phyloP scores from a whole-genome alignment of 345 rosid species.

The Citrus reticulata region DNA sequence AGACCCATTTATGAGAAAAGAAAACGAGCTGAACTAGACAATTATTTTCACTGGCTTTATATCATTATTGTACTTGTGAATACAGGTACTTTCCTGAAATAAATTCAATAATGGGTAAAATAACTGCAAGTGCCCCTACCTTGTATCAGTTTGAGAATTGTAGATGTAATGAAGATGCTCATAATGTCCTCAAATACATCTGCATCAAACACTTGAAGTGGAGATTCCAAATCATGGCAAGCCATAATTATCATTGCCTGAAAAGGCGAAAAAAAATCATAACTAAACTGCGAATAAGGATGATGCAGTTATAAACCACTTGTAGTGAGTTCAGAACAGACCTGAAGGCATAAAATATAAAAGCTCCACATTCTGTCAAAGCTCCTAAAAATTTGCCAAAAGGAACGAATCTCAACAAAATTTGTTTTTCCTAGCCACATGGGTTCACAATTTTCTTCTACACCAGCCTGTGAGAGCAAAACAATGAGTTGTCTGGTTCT shows the following conservation, averaged over 20 bases:
- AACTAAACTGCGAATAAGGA: background rate
- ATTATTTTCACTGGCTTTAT: background rate
- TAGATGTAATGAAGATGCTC: conserved; percentile 91
- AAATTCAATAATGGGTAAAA: background rate
- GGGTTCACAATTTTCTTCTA: conserved; percentile 37
- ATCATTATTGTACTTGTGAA: background rate
- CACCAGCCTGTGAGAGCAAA: conserved; percentile 35
- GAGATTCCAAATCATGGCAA: conserved; percentile 89
- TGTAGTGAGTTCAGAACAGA: conserved; percentile 15
- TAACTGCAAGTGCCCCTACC: conserved; percentile 35
- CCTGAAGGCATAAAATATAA: conserved; percentile 93
- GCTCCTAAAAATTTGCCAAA: conserved; percentile 97
- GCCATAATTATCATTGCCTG: conserved; percentile 97
- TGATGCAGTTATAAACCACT: background rate
- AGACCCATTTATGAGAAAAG: background rate
- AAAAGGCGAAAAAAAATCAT: conserved; percentile 17
- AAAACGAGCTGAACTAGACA: background rate
- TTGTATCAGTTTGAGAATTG: conserved; percentile 68
- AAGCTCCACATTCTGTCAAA: conserved; percentile 97
- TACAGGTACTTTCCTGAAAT: background rate
- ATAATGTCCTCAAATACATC: conserved; percentile 75
- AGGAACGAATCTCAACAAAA: conserved; percentile 88
- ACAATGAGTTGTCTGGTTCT: background rate
- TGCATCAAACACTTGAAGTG: conserved; percentile 69
- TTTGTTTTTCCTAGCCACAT: conserved; percentile 90